Percentiles rank a stretch among this genome's conserved stretches.
These are phyloP conservation scores for Gossypium stocksii DNA, from an alignment of 345 rosid species.

Conservation along the genomic window DNA sequence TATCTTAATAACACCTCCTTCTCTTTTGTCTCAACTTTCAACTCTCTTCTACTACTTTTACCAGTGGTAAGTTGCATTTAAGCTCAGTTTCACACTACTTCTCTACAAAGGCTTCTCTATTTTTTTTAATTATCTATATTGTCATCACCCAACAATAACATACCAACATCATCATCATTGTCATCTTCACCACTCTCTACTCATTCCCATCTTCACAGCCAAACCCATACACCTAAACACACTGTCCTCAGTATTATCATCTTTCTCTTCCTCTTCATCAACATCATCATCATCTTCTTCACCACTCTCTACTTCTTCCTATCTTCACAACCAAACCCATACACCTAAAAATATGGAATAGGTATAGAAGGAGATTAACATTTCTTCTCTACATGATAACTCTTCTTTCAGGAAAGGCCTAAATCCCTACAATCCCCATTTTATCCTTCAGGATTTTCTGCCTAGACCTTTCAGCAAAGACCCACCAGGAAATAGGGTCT, in stretches of 20 bases:
- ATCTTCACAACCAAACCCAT: neutral
- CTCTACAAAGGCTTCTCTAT: neutral
- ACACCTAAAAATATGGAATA: constrained; percentile 59
- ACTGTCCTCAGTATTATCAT: neutral
- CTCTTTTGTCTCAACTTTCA: neutral
- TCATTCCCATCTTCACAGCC: too few species aligned
- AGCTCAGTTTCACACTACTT: neutral
- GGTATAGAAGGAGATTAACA: constrained; percentile 76
- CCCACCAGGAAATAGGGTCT: constrained; percentile 22
- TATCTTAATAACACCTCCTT: neutral
- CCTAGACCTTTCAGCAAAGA: constrained; percentile 35
- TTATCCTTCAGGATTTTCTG: constrained; percentile 65
- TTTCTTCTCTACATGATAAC: constrained; percentile 40
- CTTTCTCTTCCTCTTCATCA: too few species aligned
- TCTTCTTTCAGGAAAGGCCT: constrained; percentile 27
- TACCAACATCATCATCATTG: too few species aligned
- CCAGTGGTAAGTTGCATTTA: neutral
- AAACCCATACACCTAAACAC: too few species aligned
- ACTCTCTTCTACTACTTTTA: neutral
- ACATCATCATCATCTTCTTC: constrained; percentile 18
- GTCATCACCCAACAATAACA: constrained; percentile 8
- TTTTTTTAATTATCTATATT: constrained; percentile 7
- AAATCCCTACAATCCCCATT: constrained; percentile 32
- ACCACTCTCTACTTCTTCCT: constrained; percentile 1
- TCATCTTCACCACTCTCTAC: too few species aligned